Conservation (phyloP, 2,329 filamentous ascomycete species). For the Pseudogymnoascus sp. region DNA sequence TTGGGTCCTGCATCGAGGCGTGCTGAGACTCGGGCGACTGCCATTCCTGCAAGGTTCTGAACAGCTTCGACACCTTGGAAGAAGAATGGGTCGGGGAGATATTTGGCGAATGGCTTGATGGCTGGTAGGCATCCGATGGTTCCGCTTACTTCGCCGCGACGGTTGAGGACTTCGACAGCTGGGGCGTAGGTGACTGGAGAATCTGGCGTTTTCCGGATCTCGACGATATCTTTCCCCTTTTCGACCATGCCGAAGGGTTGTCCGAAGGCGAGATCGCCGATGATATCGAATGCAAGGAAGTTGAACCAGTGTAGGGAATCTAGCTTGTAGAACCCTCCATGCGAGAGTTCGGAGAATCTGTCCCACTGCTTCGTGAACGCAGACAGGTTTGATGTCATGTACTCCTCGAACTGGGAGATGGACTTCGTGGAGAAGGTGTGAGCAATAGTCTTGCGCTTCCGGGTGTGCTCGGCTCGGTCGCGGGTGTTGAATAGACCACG, state of each 20-base stretch:
- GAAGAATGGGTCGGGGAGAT: conserved; percentile 79
- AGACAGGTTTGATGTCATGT: conserved; percentile 74
- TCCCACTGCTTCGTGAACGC: conserved; percentile 70
- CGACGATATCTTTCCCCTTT: conserved; percentile 68
- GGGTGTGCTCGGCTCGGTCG: conserved; percentile 71
- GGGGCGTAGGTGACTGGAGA: conserved; percentile 61
- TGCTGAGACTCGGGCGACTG: conserved; percentile 71
- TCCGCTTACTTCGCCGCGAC: conserved; percentile 78
- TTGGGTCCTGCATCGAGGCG: conserved; percentile 66
- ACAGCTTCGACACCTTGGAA: conserved; percentile 67
- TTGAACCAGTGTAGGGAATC: conserved; percentile 81
- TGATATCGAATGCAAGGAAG: conserved; percentile 50
- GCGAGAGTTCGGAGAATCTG: conserved; percentile 43
- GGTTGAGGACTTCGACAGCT: conserved; percentile 83
- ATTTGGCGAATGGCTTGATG: conserved; percentile 74
- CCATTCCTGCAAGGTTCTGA: conserved; percentile 77
- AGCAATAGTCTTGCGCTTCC: conserved; percentile 82
- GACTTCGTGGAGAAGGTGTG: conserved; percentile 83
- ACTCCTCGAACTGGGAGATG: conserved; percentile 79
- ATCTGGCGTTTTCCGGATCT: conserved; percentile 58
- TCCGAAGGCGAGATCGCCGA: conserved; percentile 60
- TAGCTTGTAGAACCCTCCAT: conserved; percentile 50
- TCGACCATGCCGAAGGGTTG: conserved; percentile 78
- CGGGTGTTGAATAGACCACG: conserved; percentile 87
- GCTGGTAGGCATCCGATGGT: conserved; percentile 68